Conservation (phyloP, 1,284 basidiomycete genomes). For the Naganishia liquefaciens region DNA sequence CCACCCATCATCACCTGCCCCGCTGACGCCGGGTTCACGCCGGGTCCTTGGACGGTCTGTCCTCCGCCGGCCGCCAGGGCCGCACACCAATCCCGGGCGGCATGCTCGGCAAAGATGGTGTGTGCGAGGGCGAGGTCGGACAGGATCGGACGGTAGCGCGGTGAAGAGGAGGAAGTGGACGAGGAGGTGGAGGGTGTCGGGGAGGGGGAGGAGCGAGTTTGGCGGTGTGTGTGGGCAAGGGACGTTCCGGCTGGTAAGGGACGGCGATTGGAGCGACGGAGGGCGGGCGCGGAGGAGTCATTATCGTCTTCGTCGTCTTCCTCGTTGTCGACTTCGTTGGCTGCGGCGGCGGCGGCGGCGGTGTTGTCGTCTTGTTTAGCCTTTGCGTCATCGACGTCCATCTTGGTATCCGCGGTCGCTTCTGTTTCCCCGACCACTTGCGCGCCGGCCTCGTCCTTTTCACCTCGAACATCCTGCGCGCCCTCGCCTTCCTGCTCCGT, state of each 20-base stretch:
- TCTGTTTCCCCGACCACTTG: neutral
- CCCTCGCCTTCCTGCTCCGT: neutral
- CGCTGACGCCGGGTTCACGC: conserved; percentile 32
- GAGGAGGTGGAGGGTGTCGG: conserved; percentile 19
- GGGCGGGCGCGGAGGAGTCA: conserved; percentile 4
- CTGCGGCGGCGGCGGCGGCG: no score
- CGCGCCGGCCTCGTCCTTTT: neutral
- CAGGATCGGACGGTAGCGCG: conserved; percentile 27
- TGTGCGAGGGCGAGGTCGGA: conserved; percentile 28
- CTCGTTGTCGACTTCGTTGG: neutral
- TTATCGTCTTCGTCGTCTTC: conserved; percentile 8
- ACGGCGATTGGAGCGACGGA: conserved; percentile 28
- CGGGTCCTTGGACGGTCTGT: conserved; percentile 31
- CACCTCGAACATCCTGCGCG: neutral
- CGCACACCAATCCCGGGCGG: conserved; percentile 27
- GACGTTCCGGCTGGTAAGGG: conserved; percentile 24
- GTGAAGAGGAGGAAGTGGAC: neutral
- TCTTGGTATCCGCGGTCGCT: neutral
- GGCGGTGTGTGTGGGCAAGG: conserved; percentile 24
- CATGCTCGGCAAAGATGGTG: conserved; percentile 30
- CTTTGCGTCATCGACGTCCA: conserved; percentile 1
- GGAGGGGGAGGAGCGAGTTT: conserved; percentile 30
- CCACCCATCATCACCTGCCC: conserved; percentile 35
- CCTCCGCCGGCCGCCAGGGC: conserved; percentile 32
- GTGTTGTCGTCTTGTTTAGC: neutral